A percentile compares a stretch with the other conserved stretches of the same genome.
These are phyloP conservation scores for Yamadazyma taylorii DNA, from an alignment of 1,139 yeast species.

Conservation along the genomic window DNA sequence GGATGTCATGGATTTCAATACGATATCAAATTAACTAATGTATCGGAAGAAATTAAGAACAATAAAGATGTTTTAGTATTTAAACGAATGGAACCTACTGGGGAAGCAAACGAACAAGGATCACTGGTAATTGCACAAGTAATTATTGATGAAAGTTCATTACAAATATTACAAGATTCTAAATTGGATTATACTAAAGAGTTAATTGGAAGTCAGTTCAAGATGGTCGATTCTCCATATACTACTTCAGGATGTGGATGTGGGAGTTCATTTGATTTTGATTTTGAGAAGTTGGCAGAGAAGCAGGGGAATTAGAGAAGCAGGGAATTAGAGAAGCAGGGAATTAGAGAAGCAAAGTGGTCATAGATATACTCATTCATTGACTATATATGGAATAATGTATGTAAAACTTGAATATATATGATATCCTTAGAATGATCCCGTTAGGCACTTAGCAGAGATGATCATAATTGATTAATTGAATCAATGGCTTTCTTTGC, in stretches of 20 bases:
- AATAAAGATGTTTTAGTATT: constrained; percentile 50
- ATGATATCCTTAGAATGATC: too few species aligned
- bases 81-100: constrained; percentile 50
- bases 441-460: too few species aligned
- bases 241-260: constrained; percentile 95
- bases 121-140: constrained; percentile 49
- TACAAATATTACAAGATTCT: constrained; percentile 81
- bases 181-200: constrained; percentile 89
- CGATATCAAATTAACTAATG: constrained; percentile 60
- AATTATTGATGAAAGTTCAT: constrained; percentile 75
- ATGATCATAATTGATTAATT: not conserved
- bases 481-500: constrained; percentile 53
- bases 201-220: constrained; percentile 91
- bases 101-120: constrained; percentile 44
- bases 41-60: constrained; percentile 40
- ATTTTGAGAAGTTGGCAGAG: constrained; percentile 52
- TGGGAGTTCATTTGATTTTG: constrained; percentile 92
- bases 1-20: constrained; percentile 99
- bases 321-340: too few species aligned
- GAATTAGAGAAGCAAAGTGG: too few species aligned
- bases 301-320: constrained; percentile 2
- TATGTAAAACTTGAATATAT: too few species aligned
- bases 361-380: too few species aligned
- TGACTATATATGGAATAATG: too few species aligned
- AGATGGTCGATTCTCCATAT: constrained; percentile 85